Percentiles rank a stretch among this genome's conserved stretches.
Evolutionary conservation across 768 basidiomycete species (phyloP).

Genomic region (Boletus huronensis): DNA sequence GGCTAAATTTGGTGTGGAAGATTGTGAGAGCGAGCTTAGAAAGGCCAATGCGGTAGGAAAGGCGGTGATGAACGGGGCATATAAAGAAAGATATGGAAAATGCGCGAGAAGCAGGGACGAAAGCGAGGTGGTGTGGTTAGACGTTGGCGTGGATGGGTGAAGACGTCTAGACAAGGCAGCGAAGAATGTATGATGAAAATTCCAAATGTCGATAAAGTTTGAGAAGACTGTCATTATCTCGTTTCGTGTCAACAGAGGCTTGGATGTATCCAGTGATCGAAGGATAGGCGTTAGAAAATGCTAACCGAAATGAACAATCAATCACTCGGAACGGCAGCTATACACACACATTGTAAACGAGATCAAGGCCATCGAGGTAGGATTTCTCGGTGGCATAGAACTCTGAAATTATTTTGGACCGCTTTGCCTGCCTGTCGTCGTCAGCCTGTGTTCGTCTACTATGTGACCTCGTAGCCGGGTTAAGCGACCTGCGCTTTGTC

Average conservation of each 20-base stretch:
- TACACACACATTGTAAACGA: slow-evolving; percentile 72
- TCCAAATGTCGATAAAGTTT: slow-evolving; percentile 92
- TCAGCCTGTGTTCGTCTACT: slow-evolving; percentile 40
- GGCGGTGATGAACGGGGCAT: slow-evolving; percentile 79
- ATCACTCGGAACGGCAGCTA: neutral
- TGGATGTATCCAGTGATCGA: slow-evolving; percentile 61
- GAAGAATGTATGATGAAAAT: slow-evolving; percentile 75
- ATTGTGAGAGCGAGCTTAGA: slow-evolving; percentile 51
- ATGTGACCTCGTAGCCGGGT: slow-evolving; percentile 18
- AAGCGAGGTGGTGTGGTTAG: slow-evolving; percentile 38
- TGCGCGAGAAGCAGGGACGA: slow-evolving; percentile 70
- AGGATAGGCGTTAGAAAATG: slow-evolving; percentile 83
- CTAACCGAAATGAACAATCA: slow-evolving; percentile 35
- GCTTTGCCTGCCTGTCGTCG: slow-evolving; percentile 51
- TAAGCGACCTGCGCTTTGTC: slow-evolving; percentile 35
- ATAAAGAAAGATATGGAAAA: slow-evolving; percentile 85
- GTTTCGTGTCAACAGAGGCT: slow-evolving; percentile 65
- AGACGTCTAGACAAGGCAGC: slow-evolving; percentile 50
- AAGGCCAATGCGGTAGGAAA: slow-evolving; percentile 66
- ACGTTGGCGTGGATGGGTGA: slow-evolving; percentile 19
- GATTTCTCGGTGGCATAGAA: slow-evolving; percentile 78
- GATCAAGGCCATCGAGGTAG: slow-evolving; percentile 78
- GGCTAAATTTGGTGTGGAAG: slow-evolving; percentile 36
- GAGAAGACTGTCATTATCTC: slow-evolving; percentile 76
- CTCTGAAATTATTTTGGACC: slow-evolving; percentile 71